Percentiles rank a stretch among this genome's conserved stretches.
phyloP scores from a whole-genome alignment of 805 yeast genomes.

The Nakazawaea siamensis region DNA sequence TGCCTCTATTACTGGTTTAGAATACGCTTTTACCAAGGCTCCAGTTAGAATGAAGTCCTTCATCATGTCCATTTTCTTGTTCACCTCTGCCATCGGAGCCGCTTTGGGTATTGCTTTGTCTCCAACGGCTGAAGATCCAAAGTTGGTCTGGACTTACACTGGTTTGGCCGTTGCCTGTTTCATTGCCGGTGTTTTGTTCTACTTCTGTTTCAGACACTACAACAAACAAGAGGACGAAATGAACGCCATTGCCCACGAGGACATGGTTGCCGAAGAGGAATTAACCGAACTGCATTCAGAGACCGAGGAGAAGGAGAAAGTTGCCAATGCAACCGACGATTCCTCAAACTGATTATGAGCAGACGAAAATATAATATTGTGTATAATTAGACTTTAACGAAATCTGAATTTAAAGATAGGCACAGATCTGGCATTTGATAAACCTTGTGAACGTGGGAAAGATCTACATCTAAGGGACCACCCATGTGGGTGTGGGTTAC shows the following conservation, averaged over 20 bases:
- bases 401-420: too few species aligned
- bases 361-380: too few species aligned
- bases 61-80: slow-evolving; percentile 47
- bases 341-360: too few species aligned
- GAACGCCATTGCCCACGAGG: slow-evolving; percentile 50
- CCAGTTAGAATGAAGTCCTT: slow-evolving; percentile 62
- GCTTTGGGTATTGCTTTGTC: slow-evolving; percentile 70
- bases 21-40: slow-evolving; percentile 79
- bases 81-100: slow-evolving; percentile 71
- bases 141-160: slow-evolving; percentile 60
- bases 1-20: slow-evolving; percentile 75
- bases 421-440: too few species aligned
- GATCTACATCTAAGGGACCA: too few species aligned
- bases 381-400: too few species aligned
- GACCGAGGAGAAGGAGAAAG: too few species aligned
- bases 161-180: slow-evolving; percentile 55
- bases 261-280: slow-evolving; percentile 5
- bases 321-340: background rate
- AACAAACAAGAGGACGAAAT: slow-evolving; percentile 50
- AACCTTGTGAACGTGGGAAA: too few species aligned
- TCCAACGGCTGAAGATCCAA: slow-evolving; percentile 60
- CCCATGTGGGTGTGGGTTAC: too few species aligned
- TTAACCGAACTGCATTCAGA: too few species aligned
- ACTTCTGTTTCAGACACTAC: slow-evolving; percentile 47
- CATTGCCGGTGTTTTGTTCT: slow-evolving; percentile 53